phyloP scores from a whole-genome alignment of 1,284 basidiomycete genomes.

The Peniophora sp. region DNA sequence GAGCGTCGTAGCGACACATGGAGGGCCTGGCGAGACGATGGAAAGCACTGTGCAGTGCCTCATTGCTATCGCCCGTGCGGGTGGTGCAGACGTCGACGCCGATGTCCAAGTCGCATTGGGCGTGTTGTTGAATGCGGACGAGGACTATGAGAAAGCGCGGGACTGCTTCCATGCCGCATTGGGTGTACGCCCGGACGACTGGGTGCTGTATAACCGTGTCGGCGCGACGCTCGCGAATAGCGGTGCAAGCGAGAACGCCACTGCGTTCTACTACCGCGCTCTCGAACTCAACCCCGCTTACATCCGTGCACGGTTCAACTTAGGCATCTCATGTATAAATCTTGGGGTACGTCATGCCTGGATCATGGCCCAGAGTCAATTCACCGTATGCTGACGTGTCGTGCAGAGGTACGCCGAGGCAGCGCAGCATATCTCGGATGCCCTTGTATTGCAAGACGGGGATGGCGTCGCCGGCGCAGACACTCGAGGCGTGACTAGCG shows the following conservation, averaged over 20 bases:
- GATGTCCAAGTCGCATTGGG: conserved; percentile 96
- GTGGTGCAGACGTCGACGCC: conserved; percentile 66
- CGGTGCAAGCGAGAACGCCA: conserved; percentile 76
- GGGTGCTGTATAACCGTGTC: conserved; percentile 92
- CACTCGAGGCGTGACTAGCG: conserved; percentile 65
- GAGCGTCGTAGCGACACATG: conserved; percentile 36
- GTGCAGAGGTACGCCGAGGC: conserved; percentile 73
- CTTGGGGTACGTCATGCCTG: conserved; percentile 49
- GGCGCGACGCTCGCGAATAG: conserved; percentile 95
- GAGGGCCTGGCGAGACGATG: conserved; percentile 35
- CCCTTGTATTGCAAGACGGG: conserved; percentile 78
- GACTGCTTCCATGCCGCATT: conserved; percentile 94
- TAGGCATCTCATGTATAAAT: conserved; percentile 88
- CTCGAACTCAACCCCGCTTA: conserved; percentile 89
- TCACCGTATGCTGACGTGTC: conserved; percentile 3
- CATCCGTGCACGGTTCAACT: conserved; percentile 88
- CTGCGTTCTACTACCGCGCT: conserved; percentile 86
- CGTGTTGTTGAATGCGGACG: conserved; percentile 86
- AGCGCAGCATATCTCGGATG: conserved; percentile 78
- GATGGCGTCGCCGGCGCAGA: conserved; percentile 51
- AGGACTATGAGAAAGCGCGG: conserved; percentile 87
- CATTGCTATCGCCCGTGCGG: conserved; percentile 58
- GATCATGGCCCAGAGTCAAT: neutral
- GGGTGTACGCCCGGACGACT: conserved; percentile 85
- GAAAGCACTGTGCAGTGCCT: conserved; percentile 48